Base-by-base conservation (phyloP, 768 basidiomycete species). In the Saitozyma podzolica region DNA sequence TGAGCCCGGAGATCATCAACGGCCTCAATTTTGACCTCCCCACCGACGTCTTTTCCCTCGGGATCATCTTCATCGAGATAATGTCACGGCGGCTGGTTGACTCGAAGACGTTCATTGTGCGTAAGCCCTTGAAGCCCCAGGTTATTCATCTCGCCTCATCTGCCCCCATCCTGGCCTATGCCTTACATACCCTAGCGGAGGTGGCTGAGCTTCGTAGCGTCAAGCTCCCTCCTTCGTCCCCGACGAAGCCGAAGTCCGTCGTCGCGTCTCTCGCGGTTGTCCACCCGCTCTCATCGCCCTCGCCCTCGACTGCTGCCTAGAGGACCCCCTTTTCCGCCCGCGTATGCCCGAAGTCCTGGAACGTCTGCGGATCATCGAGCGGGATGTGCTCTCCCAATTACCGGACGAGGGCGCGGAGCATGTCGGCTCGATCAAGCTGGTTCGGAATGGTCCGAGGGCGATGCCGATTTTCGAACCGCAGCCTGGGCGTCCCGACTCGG, bases 1-100 rank as follows among this genome's bases (percentile, higher is more conserved):
- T 97, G 95, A 92, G 90, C 2, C 95, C 95, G 0, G 95, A 97
- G 77, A 96, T 98, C 68, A 82, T 95, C 0, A 83, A 91, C 9
- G 93, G 94, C 20, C 86, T 89, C 56, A 90, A 93, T 73, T 99
- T 99, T 68, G 90, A 91, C 77, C 85, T 97, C 6, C 88, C 91
- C 4, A 96, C 95, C 7, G 95, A 99, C 74, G 87, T 96, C 0
- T 98, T 92, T 79, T 94, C 92, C 6, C 85, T 97, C 9, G 94
- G 80, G 1, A 73, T 80, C 57, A 76, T 80, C 52, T 89, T 96
- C 74, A 91, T 91, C 71, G 95, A 99, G 81, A 92, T 99, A 73
- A 83, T 88, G 0, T 85, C 90, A 3, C 84, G 93, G 19, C 85
- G 82, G 50, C 84, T 97, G n/a, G 94, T 94, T 0, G 91, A 95